A percentile compares a stretch with the other conserved stretches of the same genome.
phyloP scores from a whole-genome alignment of 1,139 yeast genomes.

The Eremothecium gossypii region DNA sequence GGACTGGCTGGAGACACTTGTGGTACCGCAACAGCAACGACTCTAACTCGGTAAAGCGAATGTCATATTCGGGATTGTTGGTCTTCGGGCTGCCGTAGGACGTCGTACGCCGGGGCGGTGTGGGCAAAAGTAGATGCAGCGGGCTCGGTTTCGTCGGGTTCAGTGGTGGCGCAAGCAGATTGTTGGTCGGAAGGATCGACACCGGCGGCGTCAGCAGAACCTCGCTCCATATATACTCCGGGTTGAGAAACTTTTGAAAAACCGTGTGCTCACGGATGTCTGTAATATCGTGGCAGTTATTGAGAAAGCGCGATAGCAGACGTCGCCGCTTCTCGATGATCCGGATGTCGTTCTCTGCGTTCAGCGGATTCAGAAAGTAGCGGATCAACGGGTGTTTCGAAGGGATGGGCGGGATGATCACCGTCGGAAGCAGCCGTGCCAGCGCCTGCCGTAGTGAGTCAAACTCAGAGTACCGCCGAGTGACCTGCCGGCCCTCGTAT shows the following conservation, averaged over 20 bases:
- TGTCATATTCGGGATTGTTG: slow-evolving; percentile 21
- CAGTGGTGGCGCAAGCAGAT: slow-evolving; percentile 48
- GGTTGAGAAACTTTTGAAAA: slow-evolving; percentile 73
- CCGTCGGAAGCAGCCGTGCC: slow-evolving; percentile 65
- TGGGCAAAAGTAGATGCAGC: slow-evolving; percentile 57
- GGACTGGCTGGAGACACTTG: slow-evolving; percentile 48
- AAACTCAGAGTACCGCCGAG: slow-evolving; percentile 87
- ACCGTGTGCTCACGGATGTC: slow-evolving; percentile 46
- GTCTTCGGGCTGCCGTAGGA: slow-evolving; percentile 1
- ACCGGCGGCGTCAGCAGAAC: slow-evolving; percentile 50
- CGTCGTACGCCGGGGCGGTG: slow-evolving; percentile 26
- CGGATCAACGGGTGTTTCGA: slow-evolving; percentile 64
- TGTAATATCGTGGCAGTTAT: slow-evolving; percentile 56
- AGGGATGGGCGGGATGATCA: slow-evolving; percentile 91
- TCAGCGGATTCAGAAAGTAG: slow-evolving; percentile 40
- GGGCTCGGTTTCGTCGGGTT: slow-evolving; percentile 48
- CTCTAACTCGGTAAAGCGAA: slow-evolving; percentile 46
- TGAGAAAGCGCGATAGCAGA: slow-evolving; percentile 65
- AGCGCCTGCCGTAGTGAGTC: slow-evolving; percentile 68
- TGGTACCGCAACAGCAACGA: slow-evolving; percentile 48
- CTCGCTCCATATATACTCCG: slow-evolving; percentile 68
- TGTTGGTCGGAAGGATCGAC: slow-evolving; percentile 43
- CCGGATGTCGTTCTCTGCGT: slow-evolving; percentile 44
- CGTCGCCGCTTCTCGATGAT: slow-evolving; percentile 62
- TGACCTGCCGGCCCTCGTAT: slow-evolving; percentile 48